phyloP scores from a whole-genome alignment of 2,329 filamentous ascomycete genomes.

The Colletotrichum graminicola region DNA sequence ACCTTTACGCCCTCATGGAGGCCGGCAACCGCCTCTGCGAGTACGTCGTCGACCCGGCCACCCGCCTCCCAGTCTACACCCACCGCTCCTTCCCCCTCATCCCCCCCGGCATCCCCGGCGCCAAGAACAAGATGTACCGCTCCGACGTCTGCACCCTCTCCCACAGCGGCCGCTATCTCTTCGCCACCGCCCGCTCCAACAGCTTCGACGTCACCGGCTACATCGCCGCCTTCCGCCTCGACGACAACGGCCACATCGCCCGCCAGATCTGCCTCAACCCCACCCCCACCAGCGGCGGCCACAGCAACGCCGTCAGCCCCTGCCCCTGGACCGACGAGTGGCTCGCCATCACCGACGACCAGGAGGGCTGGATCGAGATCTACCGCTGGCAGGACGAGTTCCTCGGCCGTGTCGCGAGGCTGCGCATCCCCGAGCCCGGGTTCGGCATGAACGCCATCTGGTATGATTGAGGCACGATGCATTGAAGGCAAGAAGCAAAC shows the following conservation, averaged over 20 bases:
- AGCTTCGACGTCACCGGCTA: conserved; percentile 82
- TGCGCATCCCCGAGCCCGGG: conserved; percentile 85
- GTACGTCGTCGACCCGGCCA: conserved; percentile 81
- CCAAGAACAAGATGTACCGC: conserved; percentile 75
- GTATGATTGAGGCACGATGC: conserved; percentile 70
- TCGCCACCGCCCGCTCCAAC: conserved; percentile 87
- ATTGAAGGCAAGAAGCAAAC: neutral
- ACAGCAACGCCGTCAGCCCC: conserved; percentile 88
- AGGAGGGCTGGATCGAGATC: conserved; percentile 88
- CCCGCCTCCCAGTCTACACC: conserved; percentile 83
- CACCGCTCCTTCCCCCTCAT: conserved; percentile 82
- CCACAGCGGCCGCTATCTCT: conserved; percentile 78
- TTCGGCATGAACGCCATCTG: conserved; percentile 98
- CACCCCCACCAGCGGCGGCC: conserved; percentile 87
- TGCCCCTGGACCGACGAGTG: conserved; percentile 89
- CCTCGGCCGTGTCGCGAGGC: conserved; percentile 79
- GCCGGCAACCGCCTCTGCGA: conserved; percentile 87
- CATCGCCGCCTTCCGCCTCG: conserved; percentile 82
- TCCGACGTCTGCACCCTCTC: conserved; percentile 86
- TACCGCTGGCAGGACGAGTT: conserved; percentile 89
- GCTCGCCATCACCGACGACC: conserved; percentile 90
- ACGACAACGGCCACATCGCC: conserved; percentile 77
- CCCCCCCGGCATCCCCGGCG: conserved; percentile 73
- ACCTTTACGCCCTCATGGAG: conserved; percentile 90
- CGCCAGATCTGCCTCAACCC: conserved; percentile 84